These are phyloP conservation scores for Thermomucor indicae-seudaticae DNA, from an alignment of 371 early-diverging fungal species.

Conservation along the genomic window DNA sequence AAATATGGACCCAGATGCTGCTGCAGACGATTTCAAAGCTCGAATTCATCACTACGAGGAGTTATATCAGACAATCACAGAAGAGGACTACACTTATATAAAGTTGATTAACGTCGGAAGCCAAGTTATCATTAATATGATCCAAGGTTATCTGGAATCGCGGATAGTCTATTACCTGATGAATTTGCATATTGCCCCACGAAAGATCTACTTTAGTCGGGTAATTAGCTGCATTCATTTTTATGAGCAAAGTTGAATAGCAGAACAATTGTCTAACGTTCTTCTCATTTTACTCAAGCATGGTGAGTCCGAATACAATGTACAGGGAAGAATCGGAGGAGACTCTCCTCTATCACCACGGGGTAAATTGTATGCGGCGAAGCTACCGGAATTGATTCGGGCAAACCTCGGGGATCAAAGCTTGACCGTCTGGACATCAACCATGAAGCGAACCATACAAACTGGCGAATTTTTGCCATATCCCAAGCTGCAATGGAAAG, in stretches of 20 bases:
- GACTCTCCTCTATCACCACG: slow-evolving; percentile 89
- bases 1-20: slow-evolving; percentile 58
- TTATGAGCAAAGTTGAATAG: background rate
- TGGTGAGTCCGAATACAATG: slow-evolving; percentile 90
- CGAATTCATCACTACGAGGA: slow-evolving; percentile 89
- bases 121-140: slow-evolving; percentile 84
- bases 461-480: slow-evolving; percentile 78
- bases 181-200: slow-evolving; percentile 95
- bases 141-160: slow-evolving; percentile 91
- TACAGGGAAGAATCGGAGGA: slow-evolving; percentile 92
- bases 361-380: slow-evolving; percentile 80
- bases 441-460: slow-evolving; percentile 87
- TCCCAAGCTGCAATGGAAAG: slow-evolving; percentile 92
- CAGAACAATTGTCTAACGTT: background rate
- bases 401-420: slow-evolving; percentile 66
- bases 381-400: slow-evolving; percentile 78
- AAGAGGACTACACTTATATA: slow-evolving; percentile 78
- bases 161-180: slow-evolving; percentile 95
- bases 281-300: too few species aligned
- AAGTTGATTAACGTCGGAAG: slow-evolving; percentile 94
- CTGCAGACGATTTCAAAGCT: slow-evolving; percentile 71
- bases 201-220: slow-evolving; percentile 87
- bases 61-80: slow-evolving; percentile 85
- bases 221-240: slow-evolving; percentile 25
- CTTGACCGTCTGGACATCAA: slow-evolving; percentile 94